Evolutionary conservation across 345 rosid genomes (phyloP).

Genomic region (Hibiscus trionum): DNA sequence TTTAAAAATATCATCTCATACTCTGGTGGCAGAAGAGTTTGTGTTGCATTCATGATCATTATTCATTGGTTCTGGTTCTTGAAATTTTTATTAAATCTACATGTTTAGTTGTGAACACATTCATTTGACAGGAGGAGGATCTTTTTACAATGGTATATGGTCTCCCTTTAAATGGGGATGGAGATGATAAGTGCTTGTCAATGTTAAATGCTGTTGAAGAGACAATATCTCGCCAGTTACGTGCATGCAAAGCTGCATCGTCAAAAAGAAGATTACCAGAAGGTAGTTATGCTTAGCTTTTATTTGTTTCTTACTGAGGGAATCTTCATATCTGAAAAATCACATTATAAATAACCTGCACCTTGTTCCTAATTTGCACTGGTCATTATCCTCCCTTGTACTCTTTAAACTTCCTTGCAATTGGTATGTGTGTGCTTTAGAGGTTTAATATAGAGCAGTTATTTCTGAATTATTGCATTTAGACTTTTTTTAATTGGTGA

Average conservation of each 20-base stretch:
- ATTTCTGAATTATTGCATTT: neutral
- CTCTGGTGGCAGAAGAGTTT: neutral
- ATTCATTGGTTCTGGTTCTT: neutral
- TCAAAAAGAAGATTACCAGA: conserved; percentile 52
- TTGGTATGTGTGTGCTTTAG: neutral
- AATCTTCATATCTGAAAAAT: neutral
- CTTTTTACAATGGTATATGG: conserved; percentile 83
- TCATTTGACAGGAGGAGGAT: conserved; percentile 78
- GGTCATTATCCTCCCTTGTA: neutral
- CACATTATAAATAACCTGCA: neutral
- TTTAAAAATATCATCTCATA: neutral
- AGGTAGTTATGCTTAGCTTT: conserved; percentile 35
- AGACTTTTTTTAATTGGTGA: neutral
- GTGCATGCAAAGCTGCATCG: conserved; percentile 66
- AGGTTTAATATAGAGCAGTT: neutral
- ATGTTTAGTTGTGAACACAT: neutral
- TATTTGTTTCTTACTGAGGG: neutral
- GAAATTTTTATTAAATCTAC: neutral
- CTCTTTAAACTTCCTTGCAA: neutral
- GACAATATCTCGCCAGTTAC: conserved; percentile 76
- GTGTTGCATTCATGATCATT: neutral
- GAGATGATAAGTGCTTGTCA: conserved; percentile 78
- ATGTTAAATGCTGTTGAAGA: conserved; percentile 90
- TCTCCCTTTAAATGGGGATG: conserved; percentile 67
- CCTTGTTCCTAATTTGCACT: neutral